Evolutionary conservation across 2,329 filamentous ascomycete genomes (phyloP), one percentile per base, ranked within the genome.

Genomic region (Xylariomycetidae sp.): DNA sequence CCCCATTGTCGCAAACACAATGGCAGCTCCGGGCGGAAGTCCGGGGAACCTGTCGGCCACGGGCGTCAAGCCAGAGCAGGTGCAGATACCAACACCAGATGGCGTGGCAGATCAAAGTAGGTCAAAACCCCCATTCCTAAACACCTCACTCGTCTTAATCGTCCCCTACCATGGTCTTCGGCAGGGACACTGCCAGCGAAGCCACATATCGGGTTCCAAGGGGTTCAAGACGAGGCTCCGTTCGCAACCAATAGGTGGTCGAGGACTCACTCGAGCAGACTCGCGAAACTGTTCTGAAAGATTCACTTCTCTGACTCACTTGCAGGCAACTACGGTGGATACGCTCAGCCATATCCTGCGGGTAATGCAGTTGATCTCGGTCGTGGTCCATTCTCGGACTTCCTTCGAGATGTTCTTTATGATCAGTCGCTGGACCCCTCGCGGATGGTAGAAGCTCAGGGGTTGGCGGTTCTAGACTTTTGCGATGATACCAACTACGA

Each of bases 371-470:
- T 57, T 25, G 54, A 60, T 22, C 50, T 61, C 31, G 46, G 53
- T 18, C 57, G 56, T 16, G 47, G 62, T 12, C 64, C 66, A 2
- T 72, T 74, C 40, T 62, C 64, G 13, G 67, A 71, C 31, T 74
- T 74, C 31, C 51, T 74, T 10, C 64, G 65, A 6, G 65, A 70
- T 25, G 61, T 74, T 10, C 55, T 74, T 12, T 72, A 67, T 35
- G 62, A 71, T n/a, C 61, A 65, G 23, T 55, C 61, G 2, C 43
- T 63, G 16, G 56, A 63, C 16, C 39, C 55, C 6, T 42, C 53
- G n/a, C 60, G 56, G 32, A 37, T 58, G 3, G 52, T 50, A n/a
- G 63, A 64, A 35, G 46, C 53, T 4, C 65, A 66, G 34, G 64
- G 61, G 1, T 54, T 67, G 10, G 59, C 59, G 13, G 60, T 72